Evolutionary conservation across 768 basidiomycete species (phyloP).

Genomic region (Pisolithus sp.): DNA sequence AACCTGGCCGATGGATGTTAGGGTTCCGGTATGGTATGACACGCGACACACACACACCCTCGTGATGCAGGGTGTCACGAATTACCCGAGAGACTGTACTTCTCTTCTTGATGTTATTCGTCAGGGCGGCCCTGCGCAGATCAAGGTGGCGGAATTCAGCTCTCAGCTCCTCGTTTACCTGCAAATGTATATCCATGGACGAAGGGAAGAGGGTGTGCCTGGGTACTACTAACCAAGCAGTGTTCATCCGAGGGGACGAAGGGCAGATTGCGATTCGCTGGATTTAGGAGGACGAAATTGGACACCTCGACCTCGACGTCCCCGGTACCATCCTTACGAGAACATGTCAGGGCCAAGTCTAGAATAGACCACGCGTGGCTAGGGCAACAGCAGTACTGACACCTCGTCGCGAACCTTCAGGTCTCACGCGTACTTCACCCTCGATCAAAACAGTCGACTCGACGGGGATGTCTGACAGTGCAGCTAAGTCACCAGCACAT

Average conservation of each 20-base stretch:
- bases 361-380: constrained; percentile 3
- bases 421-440: constrained; percentile 65
- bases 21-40: constrained; percentile 4
- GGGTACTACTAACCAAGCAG: constrained; percentile 53
- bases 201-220: background rate
- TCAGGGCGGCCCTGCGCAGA: constrained; percentile 67
- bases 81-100: constrained; percentile 77
- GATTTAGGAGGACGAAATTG: constrained; percentile 69
- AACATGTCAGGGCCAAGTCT: constrained; percentile 1
- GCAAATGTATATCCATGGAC: constrained; percentile 3
- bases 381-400: constrained; percentile 34
- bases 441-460: constrained; percentile 76
- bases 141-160: constrained; percentile 85
- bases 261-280: constrained; percentile 65
- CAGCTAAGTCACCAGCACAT: constrained; percentile 25
- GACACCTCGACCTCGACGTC: constrained; percentile 77
- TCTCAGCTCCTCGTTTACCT: constrained; percentile 85
- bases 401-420: constrained; percentile 52
- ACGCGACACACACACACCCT: constrained; percentile 45
- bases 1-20: constrained; percentile 44
- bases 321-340: constrained; percentile 52
- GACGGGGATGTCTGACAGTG: constrained; percentile 57
- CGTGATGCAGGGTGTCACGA: constrained; percentile 63
- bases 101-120: constrained; percentile 75
- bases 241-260: constrained; percentile 77